Conservation (phyloP, 108 stramenopile species). For the Skeletonema tropicum region DNA sequence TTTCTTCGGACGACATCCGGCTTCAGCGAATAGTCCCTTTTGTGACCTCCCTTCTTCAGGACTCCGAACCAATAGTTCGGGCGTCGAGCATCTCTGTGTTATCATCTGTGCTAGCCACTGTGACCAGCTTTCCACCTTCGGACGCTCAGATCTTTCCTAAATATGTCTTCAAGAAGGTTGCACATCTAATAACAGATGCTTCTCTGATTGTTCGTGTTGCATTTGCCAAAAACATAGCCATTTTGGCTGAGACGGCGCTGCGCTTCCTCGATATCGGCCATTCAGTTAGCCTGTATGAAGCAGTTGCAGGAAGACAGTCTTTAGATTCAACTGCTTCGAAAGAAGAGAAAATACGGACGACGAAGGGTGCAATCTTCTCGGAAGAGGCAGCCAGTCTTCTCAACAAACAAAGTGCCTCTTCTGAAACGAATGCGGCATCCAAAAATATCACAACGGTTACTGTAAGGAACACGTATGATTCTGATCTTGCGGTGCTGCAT, state of each 20-base stretch:
- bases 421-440: background rate
- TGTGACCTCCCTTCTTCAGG: conserved; percentile 81
- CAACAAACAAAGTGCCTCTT: conserved; percentile 9
- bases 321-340: conserved; percentile 11
- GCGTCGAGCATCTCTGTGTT: conserved; percentile 77
- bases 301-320: conserved; percentile 51
- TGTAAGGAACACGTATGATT: conserved; percentile 72
- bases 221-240: conserved; percentile 83
- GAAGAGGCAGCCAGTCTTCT: conserved; percentile 45
- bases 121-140: conserved; percentile 87
- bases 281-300: conserved; percentile 80
- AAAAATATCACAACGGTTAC: conserved; percentile 31
- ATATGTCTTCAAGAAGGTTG: conserved; percentile 93
- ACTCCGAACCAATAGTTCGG: conserved; percentile 87
- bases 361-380: conserved; percentile 14
- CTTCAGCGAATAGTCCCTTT: conserved; percentile 95
- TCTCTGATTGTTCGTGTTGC: conserved; percentile 83
- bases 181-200: conserved; percentile 86
- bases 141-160: conserved; percentile 93
- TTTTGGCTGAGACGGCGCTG: conserved; percentile 82
- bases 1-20: conserved; percentile 84
- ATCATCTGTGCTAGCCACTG: conserved; percentile 64
- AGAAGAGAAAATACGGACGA: background rate
- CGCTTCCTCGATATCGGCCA: conserved; percentile 92
- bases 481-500: conserved; percentile 77